These are phyloP conservation scores for Aphanomyces euteiches DNA, from an alignment of 352 stramenopile species.

Conservation along the genomic window DNA sequence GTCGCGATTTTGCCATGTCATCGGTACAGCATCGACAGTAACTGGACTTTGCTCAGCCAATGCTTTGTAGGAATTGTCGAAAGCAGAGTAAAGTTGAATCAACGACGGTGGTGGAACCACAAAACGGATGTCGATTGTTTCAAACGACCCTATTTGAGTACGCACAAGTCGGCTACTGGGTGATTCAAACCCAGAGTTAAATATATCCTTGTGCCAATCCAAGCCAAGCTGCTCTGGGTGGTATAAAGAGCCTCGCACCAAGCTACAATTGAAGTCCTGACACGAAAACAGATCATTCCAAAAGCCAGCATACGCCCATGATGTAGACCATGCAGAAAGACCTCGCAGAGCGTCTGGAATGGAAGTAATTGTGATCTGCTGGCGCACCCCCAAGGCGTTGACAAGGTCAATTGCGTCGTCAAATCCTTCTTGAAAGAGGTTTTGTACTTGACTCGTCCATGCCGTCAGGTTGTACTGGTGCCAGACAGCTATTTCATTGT, in stretches of 20 bases:
- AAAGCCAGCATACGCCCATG: neutral
- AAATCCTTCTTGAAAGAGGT: slow-evolving; percentile 19
- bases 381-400: slow-evolving; percentile 12
- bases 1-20: neutral
- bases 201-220: neutral
- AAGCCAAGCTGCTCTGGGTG: neutral
- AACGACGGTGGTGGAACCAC: neutral
- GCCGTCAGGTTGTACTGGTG: neutral
- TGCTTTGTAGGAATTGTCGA: neutral
- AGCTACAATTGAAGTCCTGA: neutral
- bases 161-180: slow-evolving; percentile 3
- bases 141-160: slow-evolving; percentile 5
- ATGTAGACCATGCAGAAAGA: neutral
- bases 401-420: slow-evolving; percentile 18
- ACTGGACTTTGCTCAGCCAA: neutral
- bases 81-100: neutral
- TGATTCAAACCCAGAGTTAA: neutral
- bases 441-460: slow-evolving; percentile 10
- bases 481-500: slow-evolving; percentile 17
- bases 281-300: slow-evolving; percentile 1
- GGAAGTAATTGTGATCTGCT: neutral
- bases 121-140: slow-evolving; percentile 23
- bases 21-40: neutral
- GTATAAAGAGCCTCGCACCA: neutral
- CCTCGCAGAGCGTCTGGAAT: neutral